phyloP scores from a whole-genome alignment of 208 protist species.

The Porcisia hertigi region DNA sequence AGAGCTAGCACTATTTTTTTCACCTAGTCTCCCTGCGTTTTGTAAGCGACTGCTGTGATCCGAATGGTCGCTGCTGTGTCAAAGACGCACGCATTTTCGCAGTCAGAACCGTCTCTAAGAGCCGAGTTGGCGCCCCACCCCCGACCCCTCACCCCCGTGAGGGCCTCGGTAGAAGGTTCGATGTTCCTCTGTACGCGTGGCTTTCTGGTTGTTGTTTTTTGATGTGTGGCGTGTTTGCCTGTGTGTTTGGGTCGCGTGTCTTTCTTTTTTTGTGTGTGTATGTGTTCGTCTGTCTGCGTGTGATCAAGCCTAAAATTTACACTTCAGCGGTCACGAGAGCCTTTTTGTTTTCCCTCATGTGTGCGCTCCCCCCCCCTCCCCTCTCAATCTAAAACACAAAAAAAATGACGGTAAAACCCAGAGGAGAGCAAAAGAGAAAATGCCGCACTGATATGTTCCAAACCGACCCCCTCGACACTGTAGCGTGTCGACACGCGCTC shows the following conservation, averaged over 20 bases:
- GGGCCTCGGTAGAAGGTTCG: background rate
- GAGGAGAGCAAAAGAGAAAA: background rate
- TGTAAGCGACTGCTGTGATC: background rate
- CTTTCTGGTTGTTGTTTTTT: background rate
- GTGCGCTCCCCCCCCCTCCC: background rate
- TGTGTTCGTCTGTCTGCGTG: background rate
- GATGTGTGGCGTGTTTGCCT: background rate
- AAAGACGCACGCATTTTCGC: background rate
- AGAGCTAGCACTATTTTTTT: constrained; percentile 3
- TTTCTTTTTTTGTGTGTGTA: background rate
- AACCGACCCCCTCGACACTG: background rate
- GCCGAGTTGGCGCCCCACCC: background rate
- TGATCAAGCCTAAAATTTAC: background rate
- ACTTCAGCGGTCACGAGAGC: background rate
- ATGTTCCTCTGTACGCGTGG: background rate
- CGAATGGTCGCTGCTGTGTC: background rate
- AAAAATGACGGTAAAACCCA: background rate
- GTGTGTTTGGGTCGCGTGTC: background rate
- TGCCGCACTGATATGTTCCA: background rate
- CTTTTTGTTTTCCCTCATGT: background rate
- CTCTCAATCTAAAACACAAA: too few species aligned
- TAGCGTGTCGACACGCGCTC: background rate
- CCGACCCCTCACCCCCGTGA: too few species aligned
- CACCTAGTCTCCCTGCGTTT: constrained; percentile 9
- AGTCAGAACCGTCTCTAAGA: background rate